These are phyloP conservation scores for Phytophthora sojae DNA, from an alignment of 352 stramenopile genomes.

Conservation along the genomic window DNA sequence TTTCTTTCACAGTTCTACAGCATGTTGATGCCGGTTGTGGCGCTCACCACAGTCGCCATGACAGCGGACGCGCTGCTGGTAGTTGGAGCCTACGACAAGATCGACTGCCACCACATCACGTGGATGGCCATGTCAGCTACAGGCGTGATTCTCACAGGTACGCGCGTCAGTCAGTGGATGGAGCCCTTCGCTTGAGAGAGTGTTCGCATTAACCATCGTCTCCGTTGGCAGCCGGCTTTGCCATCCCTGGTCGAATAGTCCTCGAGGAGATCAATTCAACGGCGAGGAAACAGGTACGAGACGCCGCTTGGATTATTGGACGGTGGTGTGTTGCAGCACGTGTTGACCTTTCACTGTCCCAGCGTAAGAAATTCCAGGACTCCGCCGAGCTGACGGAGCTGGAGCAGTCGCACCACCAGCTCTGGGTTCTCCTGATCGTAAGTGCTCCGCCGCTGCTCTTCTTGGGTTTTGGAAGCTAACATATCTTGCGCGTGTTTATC, in stretches of 20 bases:
- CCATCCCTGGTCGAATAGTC: slow-evolving; percentile 61
- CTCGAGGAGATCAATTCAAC: slow-evolving; percentile 69
- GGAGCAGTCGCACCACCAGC: slow-evolving; percentile 73
- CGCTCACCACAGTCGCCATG: slow-evolving; percentile 60
- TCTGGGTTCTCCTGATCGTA: slow-evolving; percentile 76
- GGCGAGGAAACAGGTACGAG: slow-evolving; percentile 55
- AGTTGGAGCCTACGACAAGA: slow-evolving; percentile 48
- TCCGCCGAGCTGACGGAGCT: slow-evolving; percentile 52
- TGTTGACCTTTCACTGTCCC: background rate
- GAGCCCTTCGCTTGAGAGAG: background rate
- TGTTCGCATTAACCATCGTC: background rate
- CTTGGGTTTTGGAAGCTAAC: slow-evolving; percentile 1
- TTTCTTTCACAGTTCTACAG: slow-evolving; percentile 47
- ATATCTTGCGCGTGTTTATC: background rate
- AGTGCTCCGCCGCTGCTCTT: slow-evolving; percentile 9
- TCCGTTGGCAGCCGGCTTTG: slow-evolving; percentile 57
- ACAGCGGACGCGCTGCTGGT: slow-evolving; percentile 60
- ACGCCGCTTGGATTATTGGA: background rate
- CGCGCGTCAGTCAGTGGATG: background rate
- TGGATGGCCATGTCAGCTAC: slow-evolving; percentile 78
- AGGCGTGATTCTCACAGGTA: slow-evolving; percentile 66
- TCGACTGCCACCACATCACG: slow-evolving; percentile 76
- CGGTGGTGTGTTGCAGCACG: background rate
- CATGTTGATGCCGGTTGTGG: slow-evolving; percentile 61
- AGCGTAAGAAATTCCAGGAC: slow-evolving; percentile 52